Evolutionary conservation across 768 basidiomycete species (phyloP).

Genomic region (Mycena rebaudengoi): DNA sequence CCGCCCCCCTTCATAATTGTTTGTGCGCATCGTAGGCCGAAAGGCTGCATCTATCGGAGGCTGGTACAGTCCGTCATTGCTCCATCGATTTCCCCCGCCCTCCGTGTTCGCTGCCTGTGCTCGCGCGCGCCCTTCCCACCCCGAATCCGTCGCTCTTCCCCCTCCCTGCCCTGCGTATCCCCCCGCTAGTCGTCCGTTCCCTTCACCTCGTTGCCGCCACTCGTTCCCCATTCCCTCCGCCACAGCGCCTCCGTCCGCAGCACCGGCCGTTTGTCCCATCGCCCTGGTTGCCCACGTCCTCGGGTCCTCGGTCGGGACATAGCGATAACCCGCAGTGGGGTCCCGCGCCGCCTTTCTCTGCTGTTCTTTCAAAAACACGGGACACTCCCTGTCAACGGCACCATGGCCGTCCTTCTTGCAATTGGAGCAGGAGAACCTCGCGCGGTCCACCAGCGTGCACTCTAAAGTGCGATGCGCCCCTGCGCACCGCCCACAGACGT

Average conservation of each 20-base stretch:
- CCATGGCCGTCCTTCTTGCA: neutral
- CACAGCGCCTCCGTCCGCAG: too few relatives aligned
- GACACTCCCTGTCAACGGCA: neutral
- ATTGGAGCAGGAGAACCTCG: neutral
- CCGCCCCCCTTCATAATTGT: too few relatives aligned
- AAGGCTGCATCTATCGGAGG: too few relatives aligned
- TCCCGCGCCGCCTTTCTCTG: neutral
- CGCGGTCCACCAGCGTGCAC: neutral
- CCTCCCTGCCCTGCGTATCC: neutral
- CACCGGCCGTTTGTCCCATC: too few relatives aligned
- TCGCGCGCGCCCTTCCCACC: neutral
- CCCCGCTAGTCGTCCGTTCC: neutral
- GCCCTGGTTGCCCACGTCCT: neutral
- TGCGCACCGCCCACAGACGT: neutral
- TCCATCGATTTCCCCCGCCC: too few relatives aligned
- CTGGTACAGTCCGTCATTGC: too few relatives aligned
- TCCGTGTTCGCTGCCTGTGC: neutral
- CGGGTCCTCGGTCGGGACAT: neutral
- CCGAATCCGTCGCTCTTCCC: neutral
- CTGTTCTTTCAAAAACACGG: neutral
- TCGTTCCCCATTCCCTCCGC: neutral
- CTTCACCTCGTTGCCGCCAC: neutral
- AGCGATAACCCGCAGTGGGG: neutral
- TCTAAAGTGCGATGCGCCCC: neutral
- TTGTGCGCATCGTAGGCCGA: too few relatives aligned